Evolutionary conservation across 768 basidiomycete species (phyloP).

Genomic region (Floccularia luteovirens): DNA sequence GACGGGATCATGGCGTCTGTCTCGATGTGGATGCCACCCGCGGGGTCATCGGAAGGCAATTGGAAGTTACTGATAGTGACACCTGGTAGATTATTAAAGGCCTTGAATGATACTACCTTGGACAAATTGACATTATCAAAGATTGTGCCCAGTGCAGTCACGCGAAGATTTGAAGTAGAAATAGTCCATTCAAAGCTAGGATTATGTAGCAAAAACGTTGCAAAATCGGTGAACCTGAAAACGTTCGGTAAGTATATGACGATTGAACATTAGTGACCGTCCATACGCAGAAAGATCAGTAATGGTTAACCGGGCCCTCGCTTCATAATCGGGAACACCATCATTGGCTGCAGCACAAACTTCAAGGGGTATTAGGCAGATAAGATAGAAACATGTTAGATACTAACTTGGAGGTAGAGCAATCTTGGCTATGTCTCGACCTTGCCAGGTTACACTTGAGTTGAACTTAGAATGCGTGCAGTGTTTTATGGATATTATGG

Average conservation of each 20-base stretch:
- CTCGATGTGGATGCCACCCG: conserved; percentile 64
- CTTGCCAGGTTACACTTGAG: conserved; percentile 54
- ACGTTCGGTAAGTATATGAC: not conserved
- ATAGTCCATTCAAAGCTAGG: conserved; percentile 64
- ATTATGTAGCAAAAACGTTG: conserved; percentile 58
- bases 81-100: conserved; percentile 65
- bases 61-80: conserved; percentile 67
- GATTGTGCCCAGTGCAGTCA: conserved; percentile 60
- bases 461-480: not conserved
- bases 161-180: conserved; percentile 52
- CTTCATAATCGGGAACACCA: conserved; percentile 57
- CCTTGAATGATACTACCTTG: conserved; percentile 57
- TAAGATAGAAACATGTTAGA: not conserved
- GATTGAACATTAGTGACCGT: not conserved
- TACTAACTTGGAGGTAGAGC: conserved; percentile 47
- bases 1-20: conserved; percentile 64
- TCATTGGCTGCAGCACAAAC: conserved; percentile 63
- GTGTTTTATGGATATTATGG: conserved; percentile 1
- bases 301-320: conserved; percentile 47
- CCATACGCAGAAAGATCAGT: conserved; percentile 41
- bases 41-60: conserved; percentile 58
- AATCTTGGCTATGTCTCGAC: conserved; percentile 55
- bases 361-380: conserved; percentile 12
- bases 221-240: conserved; percentile 54
- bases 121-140: conserved; percentile 58